phyloP scores from a whole-genome alignment of 805 yeast species.

The Pichia manshurica region DNA sequence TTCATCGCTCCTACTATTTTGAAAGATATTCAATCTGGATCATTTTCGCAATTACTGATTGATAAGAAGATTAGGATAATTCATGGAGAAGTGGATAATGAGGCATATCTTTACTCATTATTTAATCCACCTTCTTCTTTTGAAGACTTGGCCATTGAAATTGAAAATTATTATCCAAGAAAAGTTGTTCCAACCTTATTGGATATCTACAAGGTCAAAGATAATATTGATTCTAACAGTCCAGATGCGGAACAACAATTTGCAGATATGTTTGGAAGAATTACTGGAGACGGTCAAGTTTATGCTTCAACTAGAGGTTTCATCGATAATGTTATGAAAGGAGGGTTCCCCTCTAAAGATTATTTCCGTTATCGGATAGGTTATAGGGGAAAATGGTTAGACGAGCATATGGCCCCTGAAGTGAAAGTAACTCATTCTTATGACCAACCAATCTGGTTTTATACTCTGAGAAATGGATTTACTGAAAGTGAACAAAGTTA shows the following conservation, averaged over 20 bases:
- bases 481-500: slow-evolving; percentile 24
- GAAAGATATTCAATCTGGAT: slow-evolving; percentile 29
- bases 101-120: slow-evolving; percentile 10
- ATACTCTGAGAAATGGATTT: slow-evolving; percentile 24
- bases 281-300: slow-evolving; percentile 36
- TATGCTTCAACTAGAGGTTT: slow-evolving; percentile 35
- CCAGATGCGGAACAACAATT: slow-evolving; percentile 12
- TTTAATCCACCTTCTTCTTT: slow-evolving; percentile 22
- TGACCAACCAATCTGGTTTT: slow-evolving; percentile 35
- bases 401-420: slow-evolving; percentile 19
- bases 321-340: slow-evolving; percentile 26
- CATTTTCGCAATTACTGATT: slow-evolving; percentile 8
- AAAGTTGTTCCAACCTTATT: slow-evolving; percentile 23
- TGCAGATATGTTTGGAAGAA: slow-evolving; percentile 29
- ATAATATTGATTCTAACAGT: slow-evolving; percentile 15
- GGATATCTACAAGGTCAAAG: slow-evolving; percentile 14
- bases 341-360: slow-evolving; percentile 26
- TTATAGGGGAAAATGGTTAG: slow-evolving; percentile 24
- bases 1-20: slow-evolving; percentile 31
- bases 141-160: slow-evolving; percentile 28
- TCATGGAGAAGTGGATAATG: slow-evolving; percentile 16
- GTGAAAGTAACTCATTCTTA: slow-evolving; percentile 34
- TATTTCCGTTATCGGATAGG: slow-evolving; percentile 30
- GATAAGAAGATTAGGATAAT: slow-evolving; percentile 11
- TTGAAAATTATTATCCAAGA: slow-evolving; percentile 35